phyloP scores from a whole-genome alignment of 75 land plant genomes.

The Picea glauca region DNA sequence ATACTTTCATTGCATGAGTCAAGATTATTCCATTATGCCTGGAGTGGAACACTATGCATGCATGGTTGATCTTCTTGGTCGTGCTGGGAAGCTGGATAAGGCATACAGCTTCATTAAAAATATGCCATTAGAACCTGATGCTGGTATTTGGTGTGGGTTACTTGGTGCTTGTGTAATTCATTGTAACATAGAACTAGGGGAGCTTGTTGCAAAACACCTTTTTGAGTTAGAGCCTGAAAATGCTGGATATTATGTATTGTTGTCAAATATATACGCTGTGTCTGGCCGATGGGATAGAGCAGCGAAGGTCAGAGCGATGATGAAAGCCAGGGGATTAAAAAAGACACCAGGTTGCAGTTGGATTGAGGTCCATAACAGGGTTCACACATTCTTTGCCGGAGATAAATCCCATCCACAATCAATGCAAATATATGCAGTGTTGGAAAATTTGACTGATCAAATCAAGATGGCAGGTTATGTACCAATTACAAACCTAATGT shows the following conservation, averaged over 20 bases:
- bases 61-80: slow-evolving; percentile 22
- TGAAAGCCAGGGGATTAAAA: slow-evolving; percentile 7
- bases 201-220: slow-evolving; percentile 2
- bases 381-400: slow-evolving; percentile 11
- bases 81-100: slow-evolving; percentile 21
- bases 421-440: slow-evolving; percentile 1
- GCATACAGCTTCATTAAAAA: slow-evolving; percentile 7
- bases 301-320: slow-evolving; percentile 4
- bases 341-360: slow-evolving; percentile 17
- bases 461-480: slow-evolving; percentile 17
- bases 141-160: slow-evolving; percentile 10
- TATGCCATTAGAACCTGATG: slow-evolving; percentile 5
- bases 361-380: slow-evolving; percentile 7
- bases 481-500: slow-evolving; percentile 15
- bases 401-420: slow-evolving; percentile 15
- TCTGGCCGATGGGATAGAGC: slow-evolving; percentile 8
- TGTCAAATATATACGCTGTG: slow-evolving; percentile 20
- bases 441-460: slow-evolving; percentile 15
- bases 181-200: slow-evolving; percentile 13
- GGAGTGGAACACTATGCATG: slow-evolving; percentile 17
- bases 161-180: slow-evolving; percentile 12
- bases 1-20: slow-evolving; percentile 37
- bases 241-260: slow-evolving; percentile 14
- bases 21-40: slow-evolving; percentile 14
- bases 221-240: slow-evolving; percentile 13